phyloP scores from a whole-genome alignment of 176 grass and related monocot genomes.

The Eleusine coracana region DNA sequence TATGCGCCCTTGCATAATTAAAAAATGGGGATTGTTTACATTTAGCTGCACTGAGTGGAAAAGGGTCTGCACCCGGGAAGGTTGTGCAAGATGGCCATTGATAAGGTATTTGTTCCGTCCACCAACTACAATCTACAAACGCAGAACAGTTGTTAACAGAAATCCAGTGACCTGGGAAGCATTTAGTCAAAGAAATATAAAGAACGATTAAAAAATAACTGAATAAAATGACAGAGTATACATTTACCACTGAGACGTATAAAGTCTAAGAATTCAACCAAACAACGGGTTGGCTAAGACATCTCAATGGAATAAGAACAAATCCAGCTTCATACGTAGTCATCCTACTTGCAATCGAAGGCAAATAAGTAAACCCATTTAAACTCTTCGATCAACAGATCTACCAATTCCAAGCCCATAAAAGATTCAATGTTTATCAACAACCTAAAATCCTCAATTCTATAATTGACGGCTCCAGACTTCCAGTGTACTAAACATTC shows the following conservation, averaged over 20 bases:
- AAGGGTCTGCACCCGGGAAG: slow-evolving; percentile 86
- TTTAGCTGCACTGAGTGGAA: slow-evolving; percentile 99
- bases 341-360: neutral
- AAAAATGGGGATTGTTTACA: slow-evolving; percentile 97
- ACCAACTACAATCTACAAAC: slow-evolving; percentile 78
- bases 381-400: neutral
- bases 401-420: neutral
- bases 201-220: neutral
- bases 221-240: neutral
- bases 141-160: slow-evolving; percentile 19
- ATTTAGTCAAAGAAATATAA: neutral
- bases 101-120: slow-evolving; percentile 94
- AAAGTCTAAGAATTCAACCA: no score
- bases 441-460: neutral
- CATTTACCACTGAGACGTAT: neutral
- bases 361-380: no score
- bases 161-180: slow-evolving; percentile 2
- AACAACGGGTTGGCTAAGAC: neutral
- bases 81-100: slow-evolving; percentile 90
- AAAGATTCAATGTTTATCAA: neutral
- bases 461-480: neutral
- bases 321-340: neutral
- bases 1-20: slow-evolving; percentile 99
- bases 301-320: neutral
- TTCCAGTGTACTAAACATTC: no score